A percentile compares a stretch with the other conserved stretches of the same genome.
Conservation (phyloP, 768 basidiomycete species). For the Leccinum truebloodii region DNA sequence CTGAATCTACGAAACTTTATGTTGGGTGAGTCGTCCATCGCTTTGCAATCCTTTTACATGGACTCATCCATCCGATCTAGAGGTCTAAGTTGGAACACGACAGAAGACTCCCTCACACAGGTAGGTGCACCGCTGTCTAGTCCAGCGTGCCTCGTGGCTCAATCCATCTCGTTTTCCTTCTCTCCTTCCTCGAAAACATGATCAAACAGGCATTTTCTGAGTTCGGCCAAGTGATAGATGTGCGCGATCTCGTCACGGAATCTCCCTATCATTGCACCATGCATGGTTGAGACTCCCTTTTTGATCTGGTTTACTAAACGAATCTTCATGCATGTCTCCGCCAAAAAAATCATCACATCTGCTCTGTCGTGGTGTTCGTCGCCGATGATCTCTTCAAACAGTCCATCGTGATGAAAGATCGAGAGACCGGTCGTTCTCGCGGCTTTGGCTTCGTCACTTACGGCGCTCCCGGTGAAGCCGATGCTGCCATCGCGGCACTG, state of each 20-base stretch:
- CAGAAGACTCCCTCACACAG: conserved; percentile 25
- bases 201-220: conserved; percentile 41
- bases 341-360: conserved; percentile 4
- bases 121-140: conserved; percentile 20
- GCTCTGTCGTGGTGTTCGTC: conserved; percentile 9
- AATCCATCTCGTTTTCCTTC: conserved; percentile 6
- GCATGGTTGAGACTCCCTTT: conserved; percentile 33
- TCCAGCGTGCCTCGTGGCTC: conserved; percentile 1
- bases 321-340: conserved; percentile 26
- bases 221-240: conserved; percentile 50
- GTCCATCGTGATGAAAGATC: conserved; percentile 45
- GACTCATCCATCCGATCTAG: conserved; percentile 14
- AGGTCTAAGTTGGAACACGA: conserved; percentile 37
- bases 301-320: conserved; percentile 28
- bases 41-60: neutral
- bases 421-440: conserved; percentile 58
- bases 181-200: conserved; percentile 9
- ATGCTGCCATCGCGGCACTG: conserved; percentile 45
- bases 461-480: conserved; percentile 34
- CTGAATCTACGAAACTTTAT: conserved; percentile 29
- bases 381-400: conserved; percentile 12
- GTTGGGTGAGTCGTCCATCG: conserved; percentile 28
- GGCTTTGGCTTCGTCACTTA: conserved; percentile 59
- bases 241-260: conserved; percentile 39
- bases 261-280: conserved; percentile 32